Evolutionary conservation across 441 rosid genomes (phyloP).

Genomic region (Mallotus repandus): DNA sequence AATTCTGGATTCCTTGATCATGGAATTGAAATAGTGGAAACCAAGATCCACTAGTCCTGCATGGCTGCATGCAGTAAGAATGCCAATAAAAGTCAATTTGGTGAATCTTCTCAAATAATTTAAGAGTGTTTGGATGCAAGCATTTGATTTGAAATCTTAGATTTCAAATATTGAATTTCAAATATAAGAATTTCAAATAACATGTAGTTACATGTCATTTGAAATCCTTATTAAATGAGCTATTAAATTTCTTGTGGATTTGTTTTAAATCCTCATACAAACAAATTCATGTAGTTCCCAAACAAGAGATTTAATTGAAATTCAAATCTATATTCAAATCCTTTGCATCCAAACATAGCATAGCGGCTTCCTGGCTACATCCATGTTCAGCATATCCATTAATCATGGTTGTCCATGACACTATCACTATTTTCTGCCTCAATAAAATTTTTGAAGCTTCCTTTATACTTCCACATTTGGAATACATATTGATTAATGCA

Average conservation of each 20-base stretch:
- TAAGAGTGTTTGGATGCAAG: no score
- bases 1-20: conserved; percentile 50
- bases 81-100: conserved; percentile 63
- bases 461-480: conserved; percentile 77
- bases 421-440: conserved; percentile 52
- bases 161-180: no score
- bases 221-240: no score
- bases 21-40: conserved; percentile 65
- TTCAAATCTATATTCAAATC: no score
- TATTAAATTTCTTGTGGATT: no score
- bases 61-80: conserved; percentile 79
- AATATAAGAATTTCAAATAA: no score
- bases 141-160: no score
- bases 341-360: no score
- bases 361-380: conserved; percentile 60
- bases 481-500: conserved; percentile 83
- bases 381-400: conserved; percentile 94
- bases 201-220: no score
- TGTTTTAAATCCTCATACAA: no score
- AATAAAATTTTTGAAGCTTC: conserved; percentile 65
- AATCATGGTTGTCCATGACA: conserved; percentile 88
- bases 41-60: conserved; percentile 78
- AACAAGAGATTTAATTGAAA: no score
- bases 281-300: no score
- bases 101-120: conserved; percentile 64